Evolutionary conservation across 2,329 filamentous ascomycete species (phyloP), one percentile per base, ranked within the genome.

Genomic region (Talaromyces verruculosus): DNA sequence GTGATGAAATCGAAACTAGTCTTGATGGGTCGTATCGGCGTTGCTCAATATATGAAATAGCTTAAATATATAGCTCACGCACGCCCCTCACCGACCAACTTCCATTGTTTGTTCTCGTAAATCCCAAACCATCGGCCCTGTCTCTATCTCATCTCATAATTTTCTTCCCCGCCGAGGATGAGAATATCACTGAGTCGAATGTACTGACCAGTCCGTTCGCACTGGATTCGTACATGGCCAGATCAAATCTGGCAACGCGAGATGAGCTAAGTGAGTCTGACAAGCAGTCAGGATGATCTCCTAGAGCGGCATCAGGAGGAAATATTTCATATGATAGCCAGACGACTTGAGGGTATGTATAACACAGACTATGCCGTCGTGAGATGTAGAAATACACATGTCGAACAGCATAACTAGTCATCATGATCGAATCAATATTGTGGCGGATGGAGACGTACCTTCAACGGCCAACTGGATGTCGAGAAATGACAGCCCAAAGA

Each of bases 21-120:
- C 47, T 43, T 17, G 47, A 63, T 55, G 25, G 25, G 47, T 63
- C 61, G 41, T 55, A 63, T 63, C 47, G 45, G 45, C 30, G 6
- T 13, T 55, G 60, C 61, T 55, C 61, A 22, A 55, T 35, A 35
- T 55, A 35, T 15, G 30, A 13, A 57, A 22, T 37, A 39, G 53
- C n/a, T 39, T 8, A 53, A 62, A 41, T 28, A 51, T 51, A 53
- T 55, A 63, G 47, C 47, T 63, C 61, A 55, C 35, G 45, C 33
- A 22, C 47, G 47, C 47, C 47, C 61, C 35, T 63, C 61, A 63
- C 39, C 47, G 22, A 53, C 11, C 61, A 43, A 13, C 15, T 7
- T 43, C 39, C 22, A 30, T 55, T 33, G 17, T 22, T 43, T 30
- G 11, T 7, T 43, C 39, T 19, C 22, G 43, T 11, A 19, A 17